Evolutionary conservation across 2,329 filamentous ascomycete genomes (phyloP).

Genomic region (Penicillium brasilianum): DNA sequence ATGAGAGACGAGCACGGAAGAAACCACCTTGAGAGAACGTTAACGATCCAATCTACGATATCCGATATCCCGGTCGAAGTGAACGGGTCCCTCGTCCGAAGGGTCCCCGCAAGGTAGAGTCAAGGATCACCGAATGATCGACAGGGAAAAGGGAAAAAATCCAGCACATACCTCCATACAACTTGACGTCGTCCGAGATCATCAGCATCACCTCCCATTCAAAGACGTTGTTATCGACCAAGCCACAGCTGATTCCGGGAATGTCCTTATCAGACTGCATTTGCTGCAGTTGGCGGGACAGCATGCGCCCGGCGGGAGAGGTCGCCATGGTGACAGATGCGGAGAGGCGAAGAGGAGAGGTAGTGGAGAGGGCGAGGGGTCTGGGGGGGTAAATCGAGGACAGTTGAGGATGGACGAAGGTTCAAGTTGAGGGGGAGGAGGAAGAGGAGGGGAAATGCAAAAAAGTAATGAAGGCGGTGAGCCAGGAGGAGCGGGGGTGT

Average conservation of each 20-base stretch:
- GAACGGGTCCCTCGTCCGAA: neutral
- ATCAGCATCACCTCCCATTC: slow-evolving; percentile 99
- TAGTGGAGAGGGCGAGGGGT: neutral
- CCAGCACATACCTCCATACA: slow-evolving; percentile 75
- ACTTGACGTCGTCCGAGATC: slow-evolving; percentile 92
- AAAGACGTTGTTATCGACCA: slow-evolving; percentile 86
- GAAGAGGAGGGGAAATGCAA: slow-evolving; percentile 13
- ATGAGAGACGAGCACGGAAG: slow-evolving; percentile 83
- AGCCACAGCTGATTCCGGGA: slow-evolving; percentile 89
- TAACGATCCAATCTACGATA: neutral
- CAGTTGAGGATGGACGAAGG: neutral
- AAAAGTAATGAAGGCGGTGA: slow-evolving; percentile 30
- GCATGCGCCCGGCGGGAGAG: slow-evolving; percentile 61
- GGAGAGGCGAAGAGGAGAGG: neutral
- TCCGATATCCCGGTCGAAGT: neutral
- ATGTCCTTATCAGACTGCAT: slow-evolving; percentile 93
- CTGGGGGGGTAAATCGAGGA: neutral
- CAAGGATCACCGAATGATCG: neutral
- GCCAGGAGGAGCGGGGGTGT: slow-evolving; percentile 13
- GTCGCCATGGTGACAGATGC: slow-evolving; percentile 45
- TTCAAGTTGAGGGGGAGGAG: neutral
- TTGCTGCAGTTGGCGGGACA: slow-evolving; percentile 86
- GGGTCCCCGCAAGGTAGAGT: neutral
- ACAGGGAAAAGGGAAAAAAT: neutral
- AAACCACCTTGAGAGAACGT: slow-evolving; percentile 71